phyloP scores from a whole-genome alignment of 2,329 filamentous ascomycete genomes.

The Fusarium cicatricum region DNA sequence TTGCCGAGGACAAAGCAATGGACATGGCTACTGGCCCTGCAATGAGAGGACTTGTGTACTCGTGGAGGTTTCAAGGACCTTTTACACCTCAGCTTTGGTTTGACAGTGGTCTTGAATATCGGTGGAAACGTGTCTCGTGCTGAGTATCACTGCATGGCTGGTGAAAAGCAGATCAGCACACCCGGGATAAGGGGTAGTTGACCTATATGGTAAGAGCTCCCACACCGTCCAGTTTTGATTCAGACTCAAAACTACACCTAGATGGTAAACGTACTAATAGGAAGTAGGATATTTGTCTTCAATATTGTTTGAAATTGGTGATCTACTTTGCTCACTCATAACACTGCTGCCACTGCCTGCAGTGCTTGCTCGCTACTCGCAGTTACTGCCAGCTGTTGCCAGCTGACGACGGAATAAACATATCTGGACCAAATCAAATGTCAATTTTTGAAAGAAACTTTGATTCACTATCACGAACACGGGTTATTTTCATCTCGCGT shows the following conservation, averaged over 20 bases:
- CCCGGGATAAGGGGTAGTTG: background rate
- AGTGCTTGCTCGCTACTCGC: background rate
- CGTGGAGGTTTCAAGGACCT: conserved; percentile 51
- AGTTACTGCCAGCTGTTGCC: background rate
- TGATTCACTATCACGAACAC: background rate
- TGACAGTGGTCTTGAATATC: conserved; percentile 55
- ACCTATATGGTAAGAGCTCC: background rate
- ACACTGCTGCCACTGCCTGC: too few relatives aligned
- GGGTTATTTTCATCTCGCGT: background rate
- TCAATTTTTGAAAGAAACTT: background rate
- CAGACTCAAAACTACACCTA: too few relatives aligned
- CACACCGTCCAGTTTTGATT: too few relatives aligned
- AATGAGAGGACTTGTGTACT: conserved; percentile 39
- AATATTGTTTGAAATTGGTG: too few relatives aligned
- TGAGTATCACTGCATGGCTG: background rate
- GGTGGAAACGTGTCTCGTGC: conserved; percentile 41
- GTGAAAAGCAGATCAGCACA: background rate
- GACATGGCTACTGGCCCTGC: conserved; percentile 44
- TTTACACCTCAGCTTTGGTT: conserved; percentile 57
- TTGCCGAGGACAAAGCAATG: conserved; percentile 53
- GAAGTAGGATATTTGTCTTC: too few relatives aligned
- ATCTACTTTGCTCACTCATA: too few relatives aligned
- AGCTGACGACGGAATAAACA: background rate
- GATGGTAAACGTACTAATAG: too few relatives aligned
- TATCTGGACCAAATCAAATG: background rate